Percentiles rank a stretch among this genome's conserved stretches.
These are phyloP conservation scores for Boletellus deceptivus DNA, from an alignment of 1,284 basidiomycete species.

Conservation along the genomic window DNA sequence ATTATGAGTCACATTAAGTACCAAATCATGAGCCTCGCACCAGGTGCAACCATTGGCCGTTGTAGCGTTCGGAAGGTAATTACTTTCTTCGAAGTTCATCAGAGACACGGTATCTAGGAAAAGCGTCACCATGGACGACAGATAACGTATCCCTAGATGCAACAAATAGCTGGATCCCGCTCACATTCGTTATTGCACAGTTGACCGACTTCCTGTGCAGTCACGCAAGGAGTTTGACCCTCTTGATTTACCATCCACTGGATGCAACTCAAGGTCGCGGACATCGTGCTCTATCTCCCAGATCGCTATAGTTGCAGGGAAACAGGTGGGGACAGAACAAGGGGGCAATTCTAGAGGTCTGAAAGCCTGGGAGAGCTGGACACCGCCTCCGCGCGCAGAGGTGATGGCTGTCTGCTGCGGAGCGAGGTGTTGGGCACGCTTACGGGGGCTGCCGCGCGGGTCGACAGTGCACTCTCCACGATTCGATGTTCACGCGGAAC, in stretches of 20 bases:
- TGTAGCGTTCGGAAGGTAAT: slow-evolving; percentile 17
- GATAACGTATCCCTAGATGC: neutral
- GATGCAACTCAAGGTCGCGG: slow-evolving; percentile 6
- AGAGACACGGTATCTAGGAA: slow-evolving; percentile 16
- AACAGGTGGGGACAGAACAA: neutral
- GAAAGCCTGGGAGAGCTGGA: neutral
- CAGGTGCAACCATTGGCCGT: slow-evolving; percentile 23
- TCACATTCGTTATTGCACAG: slow-evolving; percentile 20
- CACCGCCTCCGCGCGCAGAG: neutral
- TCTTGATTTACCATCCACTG: slow-evolving; percentile 17
- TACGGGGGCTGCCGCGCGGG: neutral
- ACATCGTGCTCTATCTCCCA: slow-evolving; percentile 6
- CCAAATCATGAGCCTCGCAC: slow-evolving; percentile 7
- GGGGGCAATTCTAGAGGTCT: neutral
- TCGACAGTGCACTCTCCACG: neutral
- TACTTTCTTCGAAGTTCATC: slow-evolving; percentile 16
- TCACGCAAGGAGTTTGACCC: slow-evolving; percentile 11
- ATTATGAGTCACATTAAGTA: neutral
- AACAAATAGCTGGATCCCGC: neutral
- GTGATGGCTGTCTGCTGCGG: slow-evolving; percentile 4
- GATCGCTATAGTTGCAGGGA: neutral
- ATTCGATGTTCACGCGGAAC: slow-evolving; percentile 2
- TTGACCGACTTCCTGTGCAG: slow-evolving; percentile 20
- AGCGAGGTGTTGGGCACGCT: slow-evolving; percentile 3
- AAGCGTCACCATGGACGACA: neutral